Evolutionary conservation across 2,329 filamentous ascomycete species (phyloP).

Genomic region (Xylariaceae sp.): DNA sequence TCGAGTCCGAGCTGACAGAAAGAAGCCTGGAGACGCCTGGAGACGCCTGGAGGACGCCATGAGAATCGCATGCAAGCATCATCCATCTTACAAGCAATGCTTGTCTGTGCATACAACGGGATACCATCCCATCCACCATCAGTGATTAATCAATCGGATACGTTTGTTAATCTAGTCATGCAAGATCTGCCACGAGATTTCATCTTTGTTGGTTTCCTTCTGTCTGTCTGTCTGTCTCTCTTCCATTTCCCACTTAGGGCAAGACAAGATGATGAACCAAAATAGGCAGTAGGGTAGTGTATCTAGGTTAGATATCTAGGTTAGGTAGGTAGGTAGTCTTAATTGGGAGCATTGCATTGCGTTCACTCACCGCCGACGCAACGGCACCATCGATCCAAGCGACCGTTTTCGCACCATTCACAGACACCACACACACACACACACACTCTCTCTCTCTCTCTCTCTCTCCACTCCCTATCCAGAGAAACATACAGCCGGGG

Average conservation of each 20-base stretch:
- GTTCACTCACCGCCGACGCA: constrained; percentile 10
- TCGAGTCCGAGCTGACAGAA: too few species aligned
- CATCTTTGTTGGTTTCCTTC: neutral
- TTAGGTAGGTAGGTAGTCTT: too few species aligned
- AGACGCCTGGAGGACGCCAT: neutral
- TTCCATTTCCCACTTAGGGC: neutral
- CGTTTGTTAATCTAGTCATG: constrained; percentile 4
- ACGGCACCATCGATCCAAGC: constrained; percentile 12
- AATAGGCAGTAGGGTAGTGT: too few species aligned
- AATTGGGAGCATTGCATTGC: too few species aligned
- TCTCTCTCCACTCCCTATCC: neutral
- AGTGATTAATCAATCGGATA: constrained; percentile 4
- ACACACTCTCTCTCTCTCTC: neutral
- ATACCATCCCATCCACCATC: constrained; percentile 1
- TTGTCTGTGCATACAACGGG: constrained; percentile 7
- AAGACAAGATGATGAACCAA: too few species aligned
- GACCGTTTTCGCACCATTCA: constrained; percentile 15
- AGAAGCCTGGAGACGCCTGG: too few species aligned
- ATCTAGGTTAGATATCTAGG: too few species aligned
- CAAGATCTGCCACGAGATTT: constrained; percentile 18
- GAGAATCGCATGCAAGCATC: constrained; percentile 3
- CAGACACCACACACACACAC: neutral
- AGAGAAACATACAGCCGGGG: constrained; percentile 1
- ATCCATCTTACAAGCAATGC: neutral
- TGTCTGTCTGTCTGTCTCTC: neutral